These are phyloP conservation scores for Sugiyamaella pinicola DNA, from an alignment of 1,139 yeast species.

Conservation along the genomic window DNA sequence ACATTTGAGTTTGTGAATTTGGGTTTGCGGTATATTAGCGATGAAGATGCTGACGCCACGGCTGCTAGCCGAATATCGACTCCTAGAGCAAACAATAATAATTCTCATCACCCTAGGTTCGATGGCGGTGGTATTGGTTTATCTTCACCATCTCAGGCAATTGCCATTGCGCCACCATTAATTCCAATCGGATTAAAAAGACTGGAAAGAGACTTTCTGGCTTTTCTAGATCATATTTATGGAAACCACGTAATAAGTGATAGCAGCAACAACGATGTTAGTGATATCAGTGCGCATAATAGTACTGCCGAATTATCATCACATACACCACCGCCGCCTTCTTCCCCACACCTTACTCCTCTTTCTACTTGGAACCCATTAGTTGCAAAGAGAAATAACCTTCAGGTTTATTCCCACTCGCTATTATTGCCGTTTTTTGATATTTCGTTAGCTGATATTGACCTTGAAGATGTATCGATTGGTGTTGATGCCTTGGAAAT, in stretches of 20 bases:
- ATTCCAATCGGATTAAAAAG: conserved; percentile 25
- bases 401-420: conserved; percentile 25
- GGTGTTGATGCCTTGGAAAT: conserved; percentile 32
- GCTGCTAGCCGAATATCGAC: conserved; percentile 2
- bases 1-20: conserved; percentile 30
- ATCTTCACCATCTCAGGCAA: neutral
- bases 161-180: conserved; percentile 1
- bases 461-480: conserved; percentile 24
- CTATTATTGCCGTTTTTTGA: conserved; percentile 29
- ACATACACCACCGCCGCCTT: neutral
- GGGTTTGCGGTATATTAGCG: conserved; percentile 17
- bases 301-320: neutral
- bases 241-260: conserved; percentile 8
- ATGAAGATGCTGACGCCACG: conserved; percentile 4
- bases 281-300: neutral
- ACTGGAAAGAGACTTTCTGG: conserved; percentile 27
- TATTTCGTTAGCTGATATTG: conserved; percentile 19
- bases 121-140: neutral
- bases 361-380: conserved; percentile 9
- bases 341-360: conserved; percentile 5
- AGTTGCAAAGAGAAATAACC: conserved; percentile 7
- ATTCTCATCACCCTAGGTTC: neutral
- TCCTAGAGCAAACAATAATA: neutral
- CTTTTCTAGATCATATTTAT: conserved; percentile 24
- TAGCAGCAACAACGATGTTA: neutral